These are phyloP conservation scores for Ilyonectria destructans DNA, from an alignment of 2,329 filamentous ascomycete species.

Conservation along the genomic window DNA sequence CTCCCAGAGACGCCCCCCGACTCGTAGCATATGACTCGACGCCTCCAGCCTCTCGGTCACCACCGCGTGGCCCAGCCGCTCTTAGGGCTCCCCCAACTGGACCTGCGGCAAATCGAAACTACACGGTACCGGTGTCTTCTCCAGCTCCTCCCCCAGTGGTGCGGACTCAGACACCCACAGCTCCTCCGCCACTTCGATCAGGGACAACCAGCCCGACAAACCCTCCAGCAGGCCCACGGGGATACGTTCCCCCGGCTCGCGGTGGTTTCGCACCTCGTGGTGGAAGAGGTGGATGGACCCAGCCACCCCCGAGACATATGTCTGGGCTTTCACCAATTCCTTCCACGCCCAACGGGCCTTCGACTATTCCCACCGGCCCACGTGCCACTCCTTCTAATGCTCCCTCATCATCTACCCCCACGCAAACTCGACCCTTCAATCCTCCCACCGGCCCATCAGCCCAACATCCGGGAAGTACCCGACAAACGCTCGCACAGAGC, in stretches of 20 bases:
- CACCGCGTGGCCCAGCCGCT: conserved; percentile 71
- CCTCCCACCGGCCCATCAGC: conserved; percentile 70
- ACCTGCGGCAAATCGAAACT: conserved; percentile 57
- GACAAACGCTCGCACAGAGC: conserved; percentile 67
- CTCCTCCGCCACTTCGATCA: conserved; percentile 53
- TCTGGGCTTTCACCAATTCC: conserved; percentile 57
- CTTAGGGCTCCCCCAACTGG: conserved; percentile 67
- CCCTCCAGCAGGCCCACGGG: conserved; percentile 70
- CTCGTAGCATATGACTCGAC: conserved; percentile 50
- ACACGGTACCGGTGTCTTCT: conserved; percentile 55
- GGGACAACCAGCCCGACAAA: conserved; percentile 64
- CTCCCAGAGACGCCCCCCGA: conserved; percentile 50
- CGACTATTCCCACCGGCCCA: conserved; percentile 66
- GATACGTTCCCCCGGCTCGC: conserved; percentile 64
- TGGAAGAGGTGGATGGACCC: conserved; percentile 64
- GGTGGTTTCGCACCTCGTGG: conserved; percentile 64
- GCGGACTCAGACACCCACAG: conserved; percentile 55
- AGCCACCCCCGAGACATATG: conserved; percentile 53
- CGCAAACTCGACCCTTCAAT: conserved; percentile 67
- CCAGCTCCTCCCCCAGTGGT: conserved; percentile 54
- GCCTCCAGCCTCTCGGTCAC: conserved; percentile 58
- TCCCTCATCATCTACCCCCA: conserved; percentile 58
- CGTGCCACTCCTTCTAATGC: conserved; percentile 54
- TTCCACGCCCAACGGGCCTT: conserved; percentile 58
- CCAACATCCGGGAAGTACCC: conserved; percentile 55